Base-by-base conservation (phyloP, 1,284 basidiomycete species). In the Cyathus pygmaeus region DNA sequence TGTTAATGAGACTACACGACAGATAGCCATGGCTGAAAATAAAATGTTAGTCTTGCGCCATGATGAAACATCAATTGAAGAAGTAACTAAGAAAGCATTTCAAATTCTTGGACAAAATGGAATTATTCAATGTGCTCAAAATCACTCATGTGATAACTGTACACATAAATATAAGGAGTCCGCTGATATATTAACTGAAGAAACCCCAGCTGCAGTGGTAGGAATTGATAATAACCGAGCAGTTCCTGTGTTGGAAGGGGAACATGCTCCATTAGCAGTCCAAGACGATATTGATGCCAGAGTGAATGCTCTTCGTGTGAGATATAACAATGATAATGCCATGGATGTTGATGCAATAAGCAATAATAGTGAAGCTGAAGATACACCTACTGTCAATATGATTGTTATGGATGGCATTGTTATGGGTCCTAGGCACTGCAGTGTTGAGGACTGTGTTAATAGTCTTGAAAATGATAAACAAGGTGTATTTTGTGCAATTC, bases 351-450 rank as follows among this genome's bases (percentile, higher is more conserved):
- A 42, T 26, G 24, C 17, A 47, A 60, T 64, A 29, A 53, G 17
- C 23, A 33, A 17, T 23, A 33, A 21, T 49, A 29, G 15, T 31
- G 26, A 30, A 17, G 23, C 24, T 31, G 26, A 30, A 17, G 23
- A 24, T 33, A 21, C 21, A 27, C n/a, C n/a, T 53, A 29, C 21
- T 33, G 64, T 68, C 6, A 63, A 65, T 53, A 69, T 74, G 68
- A 55, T 57, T 30, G 71, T 74, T 21, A 26, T 72, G 15, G 71
- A 74, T 72, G 72, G 72, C 23, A 68, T 72, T 62, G 65, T 69
- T 1, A 69, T 68, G 57, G 70, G 69, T 3, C 66, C 63, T 53
- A 58, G 63, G 64, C 56, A 60, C 47, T 66, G 67, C 65, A 65
- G 68, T 52, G 62, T 29, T 62, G 41, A 54, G 31, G 53, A 61